Conservation (phyloP, 2,329 filamentous ascomycete genomes). For the Phaeosphaeria sp. region DNA sequence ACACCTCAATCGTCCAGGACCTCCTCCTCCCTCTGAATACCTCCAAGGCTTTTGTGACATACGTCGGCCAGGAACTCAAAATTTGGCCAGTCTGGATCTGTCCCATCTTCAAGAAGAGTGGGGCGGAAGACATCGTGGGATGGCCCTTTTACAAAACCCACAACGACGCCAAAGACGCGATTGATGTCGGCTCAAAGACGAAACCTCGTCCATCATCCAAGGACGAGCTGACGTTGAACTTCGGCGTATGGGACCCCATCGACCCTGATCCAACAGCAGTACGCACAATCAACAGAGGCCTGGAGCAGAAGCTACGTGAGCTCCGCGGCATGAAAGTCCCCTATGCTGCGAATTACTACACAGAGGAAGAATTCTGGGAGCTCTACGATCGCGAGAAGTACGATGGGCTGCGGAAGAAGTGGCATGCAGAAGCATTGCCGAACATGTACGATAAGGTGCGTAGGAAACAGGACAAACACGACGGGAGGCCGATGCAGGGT, state of each 20-base stretch:
- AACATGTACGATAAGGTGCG: conserved; percentile 70
- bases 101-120: conserved; percentile 45
- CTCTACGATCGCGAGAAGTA: conserved; percentile 66
- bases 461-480: background rate
- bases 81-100: conserved; percentile 65
- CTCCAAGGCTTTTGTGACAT: conserved; percentile 59
- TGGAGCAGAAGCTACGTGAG: conserved; percentile 72
- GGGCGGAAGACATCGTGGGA: conserved; percentile 8
- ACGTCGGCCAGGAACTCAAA: conserved; percentile 51
- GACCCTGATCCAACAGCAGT: conserved; percentile 63
- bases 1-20: conserved; percentile 66
- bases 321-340: conserved; percentile 83
- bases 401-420: conserved; percentile 62
- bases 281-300: conserved; percentile 68
- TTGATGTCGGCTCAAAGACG: no score
- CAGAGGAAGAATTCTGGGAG: conserved; percentile 70
- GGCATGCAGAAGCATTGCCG: conserved; percentile 63
- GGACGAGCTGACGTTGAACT: conserved; percentile 27
- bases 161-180: background rate
- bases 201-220: background rate
- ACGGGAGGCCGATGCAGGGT: conserved; percentile 30
- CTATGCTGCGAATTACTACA: conserved; percentile 84
- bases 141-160: conserved; percentile 13
- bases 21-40: conserved; percentile 61
- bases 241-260: conserved; percentile 77